These are phyloP conservation scores for Trametes cubensis DNA, from an alignment of 768 basidiomycete species.

Conservation along the genomic window DNA sequence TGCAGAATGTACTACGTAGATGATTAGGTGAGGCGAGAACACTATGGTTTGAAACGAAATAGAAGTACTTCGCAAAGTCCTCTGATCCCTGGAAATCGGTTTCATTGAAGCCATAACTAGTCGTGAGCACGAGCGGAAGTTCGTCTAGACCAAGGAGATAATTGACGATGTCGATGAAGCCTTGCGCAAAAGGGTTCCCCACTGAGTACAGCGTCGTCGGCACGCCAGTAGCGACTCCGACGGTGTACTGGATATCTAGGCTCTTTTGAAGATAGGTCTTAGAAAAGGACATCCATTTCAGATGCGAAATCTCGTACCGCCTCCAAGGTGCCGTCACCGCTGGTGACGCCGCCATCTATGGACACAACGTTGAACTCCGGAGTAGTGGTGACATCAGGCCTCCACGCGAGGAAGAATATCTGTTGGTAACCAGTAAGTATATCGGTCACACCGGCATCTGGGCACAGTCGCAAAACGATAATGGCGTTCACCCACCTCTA, in stretches of 20 bases:
- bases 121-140: slow-evolving; percentile 38
- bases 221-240: slow-evolving; percentile 37
- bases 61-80: slow-evolving; percentile 32
- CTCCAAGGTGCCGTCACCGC: neutral
- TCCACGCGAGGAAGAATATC: neutral
- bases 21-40: neutral
- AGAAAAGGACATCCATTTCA: neutral
- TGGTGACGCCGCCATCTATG: neutral
- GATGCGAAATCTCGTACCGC: neutral
- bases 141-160: slow-evolving; percentile 28
- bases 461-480: neutral
- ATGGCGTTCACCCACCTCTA: slow-evolving; percentile 22
- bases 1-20: slow-evolving; percentile 37
- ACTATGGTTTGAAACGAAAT: too few relatives aligned
- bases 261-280: slow-evolving; percentile 21
- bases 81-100: slow-evolving; percentile 20
- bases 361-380: slow-evolving; percentile 1
- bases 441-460: neutral
- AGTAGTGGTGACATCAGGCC: slow-evolving; percentile 4
- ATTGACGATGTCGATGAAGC: slow-evolving; percentile 15
- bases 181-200: slow-evolving; percentile 21
- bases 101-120: slow-evolving; percentile 40
- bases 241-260: slow-evolving; percentile 40
- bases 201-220: slow-evolving; percentile 36
- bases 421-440: neutral